Conservation (phyloP, 1,284 basidiomycete species). For the Afroboletus lepidellus region DNA sequence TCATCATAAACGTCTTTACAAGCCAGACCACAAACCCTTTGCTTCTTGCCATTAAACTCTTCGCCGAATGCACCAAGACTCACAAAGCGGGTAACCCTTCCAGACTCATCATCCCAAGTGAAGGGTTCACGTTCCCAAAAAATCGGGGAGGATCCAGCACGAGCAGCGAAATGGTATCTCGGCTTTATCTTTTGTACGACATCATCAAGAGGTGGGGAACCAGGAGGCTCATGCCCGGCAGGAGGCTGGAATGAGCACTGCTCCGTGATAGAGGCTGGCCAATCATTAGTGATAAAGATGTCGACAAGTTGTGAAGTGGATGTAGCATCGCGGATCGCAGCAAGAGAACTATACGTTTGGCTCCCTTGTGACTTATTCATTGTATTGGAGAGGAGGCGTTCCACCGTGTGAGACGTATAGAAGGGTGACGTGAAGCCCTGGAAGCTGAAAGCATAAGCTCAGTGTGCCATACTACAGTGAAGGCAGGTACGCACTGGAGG, state of each 20-base stretch:
- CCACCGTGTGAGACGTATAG: slow-evolving; percentile 68
- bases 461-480: background rate
- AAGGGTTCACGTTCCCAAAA: slow-evolving; percentile 96
- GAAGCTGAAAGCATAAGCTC: slow-evolving; percentile 34
- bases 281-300: slow-evolving; percentile 78
- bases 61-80: slow-evolving; percentile 85
- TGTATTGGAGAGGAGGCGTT: slow-evolving; percentile 68
- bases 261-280: slow-evolving; percentile 70
- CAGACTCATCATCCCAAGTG: slow-evolving; percentile 72
- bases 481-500: slow-evolving; percentile 50
- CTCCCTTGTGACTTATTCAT: slow-evolving; percentile 45
- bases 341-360: slow-evolving; percentile 61
- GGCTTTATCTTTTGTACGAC: slow-evolving; percentile 65
- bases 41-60: slow-evolving; percentile 60
- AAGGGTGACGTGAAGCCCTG: slow-evolving; percentile 73
- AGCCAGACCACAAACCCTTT: slow-evolving; percentile 57
- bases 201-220: slow-evolving; percentile 66
- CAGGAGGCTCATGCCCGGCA: slow-evolving; percentile 43
- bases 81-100: slow-evolving; percentile 74
- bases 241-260: slow-evolving; percentile 57
- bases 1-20: background rate
- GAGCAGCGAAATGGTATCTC: slow-evolving; percentile 76
- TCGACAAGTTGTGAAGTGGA: slow-evolving; percentile 71
- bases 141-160: slow-evolving; percentile 52
- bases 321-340: slow-evolving; percentile 61